These are phyloP conservation scores for Aspergillus pseudoterreus DNA, from an alignment of 2,329 filamentous ascomycete species.

Conservation along the genomic window DNA sequence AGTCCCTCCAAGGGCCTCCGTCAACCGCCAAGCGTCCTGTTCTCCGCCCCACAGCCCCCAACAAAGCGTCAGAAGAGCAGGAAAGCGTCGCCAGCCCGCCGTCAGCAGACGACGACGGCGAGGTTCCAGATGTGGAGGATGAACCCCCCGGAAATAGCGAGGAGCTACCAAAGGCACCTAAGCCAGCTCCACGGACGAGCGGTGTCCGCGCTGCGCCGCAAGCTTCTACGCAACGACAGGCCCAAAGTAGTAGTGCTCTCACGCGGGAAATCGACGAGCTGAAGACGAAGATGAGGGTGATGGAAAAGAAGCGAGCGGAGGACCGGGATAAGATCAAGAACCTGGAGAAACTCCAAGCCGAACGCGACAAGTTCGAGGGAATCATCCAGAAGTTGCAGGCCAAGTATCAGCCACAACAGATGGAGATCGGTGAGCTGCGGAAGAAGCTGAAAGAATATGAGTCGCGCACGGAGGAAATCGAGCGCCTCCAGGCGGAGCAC, in stretches of 20 bases:
- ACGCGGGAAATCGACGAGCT: constrained; percentile 77
- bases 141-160: constrained; percentile 19
- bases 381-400: constrained; percentile 88
- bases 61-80: constrained; percentile 24
- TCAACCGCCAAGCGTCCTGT: constrained; percentile 30
- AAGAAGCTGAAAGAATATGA: constrained; percentile 76
- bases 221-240: constrained; percentile 40
- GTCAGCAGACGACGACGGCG: constrained; percentile 29
- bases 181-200: constrained; percentile 21
- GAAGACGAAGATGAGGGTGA: constrained; percentile 77
- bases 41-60: constrained; percentile 25
- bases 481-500: constrained; percentile 74
- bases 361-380: constrained; percentile 56
- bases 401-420: constrained; percentile 81
- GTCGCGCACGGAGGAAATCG: constrained; percentile 63
- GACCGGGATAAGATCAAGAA: constrained; percentile 80
- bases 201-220: constrained; percentile 24
- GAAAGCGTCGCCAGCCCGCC: constrained; percentile 22
- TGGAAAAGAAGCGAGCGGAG: constrained; percentile 83
- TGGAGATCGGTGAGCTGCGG: constrained; percentile 72
- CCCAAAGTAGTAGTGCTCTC: constrained; percentile 47
- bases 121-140: constrained; percentile 21
- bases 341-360: constrained; percentile 68
- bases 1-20: constrained; percentile 24
- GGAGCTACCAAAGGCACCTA: constrained; percentile 17